phyloP scores from a whole-genome alignment of 306 rosid species.

The Senna siamea region DNA sequence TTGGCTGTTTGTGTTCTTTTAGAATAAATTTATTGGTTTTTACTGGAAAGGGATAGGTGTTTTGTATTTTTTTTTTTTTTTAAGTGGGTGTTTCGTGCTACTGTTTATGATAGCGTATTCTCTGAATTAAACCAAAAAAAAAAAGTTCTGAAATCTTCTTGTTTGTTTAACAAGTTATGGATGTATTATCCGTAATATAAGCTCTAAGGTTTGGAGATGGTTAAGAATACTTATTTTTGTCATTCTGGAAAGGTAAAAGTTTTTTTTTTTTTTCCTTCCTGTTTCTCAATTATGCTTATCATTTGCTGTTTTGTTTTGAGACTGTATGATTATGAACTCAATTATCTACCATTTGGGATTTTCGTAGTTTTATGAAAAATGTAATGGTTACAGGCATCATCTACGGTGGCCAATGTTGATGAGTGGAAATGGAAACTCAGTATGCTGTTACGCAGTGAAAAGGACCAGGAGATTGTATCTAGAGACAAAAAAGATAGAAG shows the following conservation, averaged over 20 bases:
- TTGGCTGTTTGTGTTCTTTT: background rate
- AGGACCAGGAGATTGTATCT: slow-evolving; percentile 90
- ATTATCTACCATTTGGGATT: slow-evolving; percentile 4
- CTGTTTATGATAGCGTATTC: background rate
- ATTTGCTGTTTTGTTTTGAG: background rate
- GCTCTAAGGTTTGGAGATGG: background rate
- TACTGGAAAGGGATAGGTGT: slow-evolving; percentile 4
- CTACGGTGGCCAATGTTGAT: slow-evolving; percentile 91
- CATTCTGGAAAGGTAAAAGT: background rate
- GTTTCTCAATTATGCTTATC: slow-evolving; percentile 10
- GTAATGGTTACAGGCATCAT: slow-evolving; percentile 65
- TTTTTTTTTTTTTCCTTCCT: background rate
- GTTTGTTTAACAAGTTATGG: background rate
- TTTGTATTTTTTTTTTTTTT: slow-evolving; percentile 17
- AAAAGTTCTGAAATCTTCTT: slow-evolving; percentile 6
- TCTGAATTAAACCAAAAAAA: background rate
- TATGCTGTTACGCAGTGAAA: slow-evolving; percentile 77
- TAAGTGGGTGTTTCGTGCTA: background rate
- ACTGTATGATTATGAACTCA: slow-evolving; percentile 10
- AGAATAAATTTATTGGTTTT: background rate
- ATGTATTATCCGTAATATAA: slow-evolving; percentile 9
- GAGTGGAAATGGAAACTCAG: slow-evolving; percentile 99
- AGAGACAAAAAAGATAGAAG: slow-evolving; percentile 89
- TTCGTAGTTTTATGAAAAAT: slow-evolving; percentile 30
- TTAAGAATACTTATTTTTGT: background rate